A percentile compares a stretch with the other conserved stretches of the same genome.
These are phyloP conservation scores for Maudiozyma pseudohumilis DNA, from an alignment of 805 yeast genomes.

Conservation along the genomic window DNA sequence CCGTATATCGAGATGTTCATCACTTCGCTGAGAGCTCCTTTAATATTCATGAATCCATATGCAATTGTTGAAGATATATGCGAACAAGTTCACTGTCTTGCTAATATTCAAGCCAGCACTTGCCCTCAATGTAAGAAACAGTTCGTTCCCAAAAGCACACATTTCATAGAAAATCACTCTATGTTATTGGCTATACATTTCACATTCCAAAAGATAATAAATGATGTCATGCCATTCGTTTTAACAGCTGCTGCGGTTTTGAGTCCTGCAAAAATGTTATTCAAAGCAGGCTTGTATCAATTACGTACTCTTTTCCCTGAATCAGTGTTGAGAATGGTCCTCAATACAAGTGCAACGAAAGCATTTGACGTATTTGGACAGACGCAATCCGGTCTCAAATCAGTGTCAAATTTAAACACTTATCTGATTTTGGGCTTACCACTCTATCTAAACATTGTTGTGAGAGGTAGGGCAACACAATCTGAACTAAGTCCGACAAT, in stretches of 20 bases:
- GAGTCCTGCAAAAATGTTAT: constrained; percentile 15
- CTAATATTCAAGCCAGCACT: not conserved
- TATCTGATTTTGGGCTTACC: constrained; percentile 18
- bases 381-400: constrained; percentile 14
- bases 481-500: not conserved
- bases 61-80: not conserved
- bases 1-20: too few relatives aligned
- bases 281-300: constrained; percentile 21
- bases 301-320: constrained; percentile 23
- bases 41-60: not conserved
- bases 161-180: constrained; percentile 2
- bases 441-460: constrained; percentile 8
- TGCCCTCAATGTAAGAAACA: constrained; percentile 12
- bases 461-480: not conserved
- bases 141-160: constrained; percentile 1
- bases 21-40: too few relatives aligned
- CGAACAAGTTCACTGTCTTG: not conserved
- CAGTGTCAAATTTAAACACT: constrained; percentile 12
- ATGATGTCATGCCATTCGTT: constrained; percentile 4
- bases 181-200: constrained; percentile 1
- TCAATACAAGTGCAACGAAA: constrained; percentile 21
- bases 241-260: constrained; percentile 1
- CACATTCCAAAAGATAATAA: constrained; percentile 2
- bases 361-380: constrained; percentile 22
- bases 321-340: constrained; percentile 12